These are phyloP conservation scores for Collybia sordida DNA, from an alignment of 768 basidiomycete genomes.

Conservation along the genomic window DNA sequence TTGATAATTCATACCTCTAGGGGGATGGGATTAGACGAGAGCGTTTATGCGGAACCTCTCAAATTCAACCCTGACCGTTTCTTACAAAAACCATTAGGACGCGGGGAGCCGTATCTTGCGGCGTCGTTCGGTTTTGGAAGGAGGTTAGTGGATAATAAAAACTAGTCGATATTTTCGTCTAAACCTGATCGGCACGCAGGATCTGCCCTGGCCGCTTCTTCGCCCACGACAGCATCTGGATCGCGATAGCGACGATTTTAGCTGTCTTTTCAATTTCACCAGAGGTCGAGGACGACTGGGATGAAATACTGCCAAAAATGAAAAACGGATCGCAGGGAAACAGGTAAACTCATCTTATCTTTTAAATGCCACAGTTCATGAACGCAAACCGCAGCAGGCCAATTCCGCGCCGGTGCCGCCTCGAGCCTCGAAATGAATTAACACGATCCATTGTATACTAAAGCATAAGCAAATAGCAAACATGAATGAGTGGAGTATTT, in stretches of 20 bases:
- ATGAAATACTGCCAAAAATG: conserved; percentile 15
- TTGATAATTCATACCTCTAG: conserved; percentile 10
- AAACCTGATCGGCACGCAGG: conserved; percentile 19
- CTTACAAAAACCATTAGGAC: conserved; percentile 18
- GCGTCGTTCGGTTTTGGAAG: conserved; percentile 35
- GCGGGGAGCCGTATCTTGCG: conserved; percentile 16
- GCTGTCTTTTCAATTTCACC: conserved; percentile 24
- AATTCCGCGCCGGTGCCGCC: conserved; percentile 5
- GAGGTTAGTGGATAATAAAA: conserved; percentile 15
- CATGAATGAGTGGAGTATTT: too few species aligned
- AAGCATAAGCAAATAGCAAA: not conserved
- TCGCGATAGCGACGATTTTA: conserved; percentile 23
- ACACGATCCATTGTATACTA: not conserved
- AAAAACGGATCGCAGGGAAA: not conserved
- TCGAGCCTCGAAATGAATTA: conserved; percentile 4
- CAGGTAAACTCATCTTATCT: not conserved
- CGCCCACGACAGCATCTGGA: conserved; percentile 19
- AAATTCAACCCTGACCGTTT: conserved; percentile 27
- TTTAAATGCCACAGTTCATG: not conserved
- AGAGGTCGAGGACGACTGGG: conserved; percentile 23
- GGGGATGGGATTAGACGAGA: conserved; percentile 27
- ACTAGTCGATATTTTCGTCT: not conserved
- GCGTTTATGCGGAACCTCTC: conserved; percentile 24
- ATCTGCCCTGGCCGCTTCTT: conserved; percentile 26
- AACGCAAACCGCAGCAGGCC: conserved; percentile 1